Evolutionary conservation across 2,329 filamentous ascomycete genomes (phyloP).

Genomic region (Fusarium abutilonis): DNA sequence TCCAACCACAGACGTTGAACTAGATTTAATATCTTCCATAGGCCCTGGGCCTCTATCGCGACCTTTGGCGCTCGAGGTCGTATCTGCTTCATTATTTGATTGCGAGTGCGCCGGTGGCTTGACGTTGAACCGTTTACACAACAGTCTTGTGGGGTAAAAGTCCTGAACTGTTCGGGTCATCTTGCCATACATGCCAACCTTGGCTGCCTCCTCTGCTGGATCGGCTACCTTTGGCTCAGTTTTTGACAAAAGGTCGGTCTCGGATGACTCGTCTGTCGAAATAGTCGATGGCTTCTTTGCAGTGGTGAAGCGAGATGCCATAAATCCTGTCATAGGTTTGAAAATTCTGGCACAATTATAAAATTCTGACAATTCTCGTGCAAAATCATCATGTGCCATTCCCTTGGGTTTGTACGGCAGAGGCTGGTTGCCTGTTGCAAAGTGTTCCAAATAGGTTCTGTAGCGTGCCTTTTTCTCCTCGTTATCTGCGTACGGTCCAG

Average conservation of each 20-base stretch:
- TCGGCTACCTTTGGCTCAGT: slow-evolving; percentile 59
- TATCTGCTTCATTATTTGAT: slow-evolving; percentile 56
- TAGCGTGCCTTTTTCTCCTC: slow-evolving; percentile 83
- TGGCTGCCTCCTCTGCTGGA: slow-evolving; percentile 86
- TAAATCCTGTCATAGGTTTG: slow-evolving; percentile 88
- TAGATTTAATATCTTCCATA: slow-evolving; percentile 21
- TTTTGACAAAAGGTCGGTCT: slow-evolving; percentile 44
- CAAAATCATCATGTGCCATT: slow-evolving; percentile 75
- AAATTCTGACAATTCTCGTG: slow-evolving; percentile 83
- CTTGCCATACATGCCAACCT: slow-evolving; percentile 89
- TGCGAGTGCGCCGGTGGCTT: slow-evolving; percentile 75
- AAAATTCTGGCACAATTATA: slow-evolving; percentile 74
- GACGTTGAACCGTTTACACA: slow-evolving; percentile 98
- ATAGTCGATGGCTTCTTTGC: slow-evolving; percentile 59
- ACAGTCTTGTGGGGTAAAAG: slow-evolving; percentile 82
- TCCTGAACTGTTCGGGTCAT: slow-evolving; percentile 78
- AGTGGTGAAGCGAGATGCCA: slow-evolving; percentile 93
- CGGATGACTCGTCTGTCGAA: slow-evolving; percentile 31
- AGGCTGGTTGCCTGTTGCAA: slow-evolving; percentile 59
- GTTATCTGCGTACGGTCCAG: slow-evolving; percentile 84
- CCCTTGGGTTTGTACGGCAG: slow-evolving; percentile 61
- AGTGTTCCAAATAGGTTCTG: slow-evolving; percentile 79
- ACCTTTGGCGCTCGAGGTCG: slow-evolving; percentile 23
- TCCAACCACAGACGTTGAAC: slow-evolving; percentile 6
- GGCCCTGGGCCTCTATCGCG: slow-evolving; percentile 17